Percentiles rank a stretch among this genome's conserved stretches.
Evolutionary conservation across 257 asterid species (phyloP).

Genomic region (Nicotiana otophora): DNA sequence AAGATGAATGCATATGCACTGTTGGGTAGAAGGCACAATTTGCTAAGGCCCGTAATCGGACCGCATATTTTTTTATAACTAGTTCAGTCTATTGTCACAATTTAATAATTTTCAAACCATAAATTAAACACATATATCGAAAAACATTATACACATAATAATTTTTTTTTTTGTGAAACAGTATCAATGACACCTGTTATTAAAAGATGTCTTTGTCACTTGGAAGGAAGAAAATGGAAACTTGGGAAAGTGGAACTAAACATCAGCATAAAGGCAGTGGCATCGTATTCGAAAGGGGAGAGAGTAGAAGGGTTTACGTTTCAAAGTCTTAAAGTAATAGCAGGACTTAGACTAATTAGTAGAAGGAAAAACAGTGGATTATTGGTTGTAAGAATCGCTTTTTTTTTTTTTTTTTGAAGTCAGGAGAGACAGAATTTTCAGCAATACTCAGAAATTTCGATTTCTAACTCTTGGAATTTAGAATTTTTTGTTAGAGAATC

Average conservation of each 20-base stretch:
- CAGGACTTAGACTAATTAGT: neutral
- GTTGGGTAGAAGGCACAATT: neutral
- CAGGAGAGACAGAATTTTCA: neutral
- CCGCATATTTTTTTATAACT: neutral
- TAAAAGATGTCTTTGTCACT: neutral
- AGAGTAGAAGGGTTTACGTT: neutral
- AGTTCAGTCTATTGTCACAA: neutral
- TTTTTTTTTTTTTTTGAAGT: neutral
- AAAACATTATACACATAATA: no score
- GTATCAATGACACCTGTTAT: no score
- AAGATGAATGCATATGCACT: neutral
- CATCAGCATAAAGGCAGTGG: neutral
- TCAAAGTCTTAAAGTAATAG: neutral
- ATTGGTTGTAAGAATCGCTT: neutral
- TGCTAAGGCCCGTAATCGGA: neutral
- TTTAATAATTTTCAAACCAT: neutral
- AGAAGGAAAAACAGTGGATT: neutral
- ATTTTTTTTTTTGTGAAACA: no score
- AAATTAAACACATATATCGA: no score
- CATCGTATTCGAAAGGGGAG: neutral
- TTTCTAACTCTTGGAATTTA: neutral
- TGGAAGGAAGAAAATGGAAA: no score
- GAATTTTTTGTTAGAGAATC: neutral
- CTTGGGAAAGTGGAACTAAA: neutral
- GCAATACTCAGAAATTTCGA: neutral